Evolutionary conservation across 352 stramenopile genomes (phyloP).

Genomic region (Discostella stelligera): DNA sequence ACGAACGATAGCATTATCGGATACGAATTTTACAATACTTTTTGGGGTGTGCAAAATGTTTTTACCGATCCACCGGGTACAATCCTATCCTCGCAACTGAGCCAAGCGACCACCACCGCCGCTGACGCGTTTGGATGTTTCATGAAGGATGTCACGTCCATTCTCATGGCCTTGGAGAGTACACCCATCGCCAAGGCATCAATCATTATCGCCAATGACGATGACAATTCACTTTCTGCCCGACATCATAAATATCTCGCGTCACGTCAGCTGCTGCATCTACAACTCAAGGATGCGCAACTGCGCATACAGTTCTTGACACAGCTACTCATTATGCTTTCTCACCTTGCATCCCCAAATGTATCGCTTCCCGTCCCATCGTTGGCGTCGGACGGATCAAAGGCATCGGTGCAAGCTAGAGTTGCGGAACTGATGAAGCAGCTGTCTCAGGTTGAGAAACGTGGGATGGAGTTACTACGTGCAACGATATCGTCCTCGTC

Average conservation of each 20-base stretch:
- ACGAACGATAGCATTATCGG: conserved; percentile 2
- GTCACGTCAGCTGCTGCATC: conserved; percentile 50
- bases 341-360: conserved; percentile 47
- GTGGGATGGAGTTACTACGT: conserved; percentile 45
- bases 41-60: conserved; percentile 78
- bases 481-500: not conserved
- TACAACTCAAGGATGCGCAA: conserved; percentile 60
- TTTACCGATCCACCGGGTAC: conserved; percentile 67
- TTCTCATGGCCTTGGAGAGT: conserved; percentile 67
- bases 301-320: conserved; percentile 61
- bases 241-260: conserved; percentile 67
- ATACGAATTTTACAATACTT: conserved; percentile 70
- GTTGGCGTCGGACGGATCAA: conserved; percentile 5
- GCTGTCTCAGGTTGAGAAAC: conserved; percentile 42
- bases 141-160: conserved; percentile 47
- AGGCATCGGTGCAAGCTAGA: conserved; percentile 8
- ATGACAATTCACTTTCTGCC: not conserved
- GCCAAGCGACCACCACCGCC: not conserved
- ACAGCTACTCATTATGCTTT: conserved; percentile 69
- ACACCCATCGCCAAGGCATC: conserved; percentile 13
- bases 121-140: conserved; percentile 37
- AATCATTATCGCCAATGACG: not conserved
- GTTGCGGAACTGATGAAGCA: conserved; percentile 11
- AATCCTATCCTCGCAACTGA: conserved; percentile 20
- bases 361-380: not conserved